Conservation (phyloP, 2,329 filamentous ascomycete species). For the Tolypocladium paradoxum region DNA sequence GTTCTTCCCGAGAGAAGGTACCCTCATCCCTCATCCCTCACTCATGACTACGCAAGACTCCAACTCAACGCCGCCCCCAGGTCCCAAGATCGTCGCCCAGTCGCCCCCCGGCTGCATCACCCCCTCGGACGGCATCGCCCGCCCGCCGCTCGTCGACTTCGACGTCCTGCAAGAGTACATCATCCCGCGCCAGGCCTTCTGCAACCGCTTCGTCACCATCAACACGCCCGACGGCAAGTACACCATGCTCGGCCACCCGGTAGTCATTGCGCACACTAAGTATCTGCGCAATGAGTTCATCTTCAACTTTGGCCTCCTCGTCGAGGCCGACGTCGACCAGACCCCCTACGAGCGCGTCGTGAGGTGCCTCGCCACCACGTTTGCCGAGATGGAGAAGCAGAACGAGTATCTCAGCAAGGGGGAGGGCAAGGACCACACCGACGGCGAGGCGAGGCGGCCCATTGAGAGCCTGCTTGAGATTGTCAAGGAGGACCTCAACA, state of each 20-base stretch:
- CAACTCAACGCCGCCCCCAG: conserved; percentile 19
- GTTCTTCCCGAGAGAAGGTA: conserved; percentile 57
- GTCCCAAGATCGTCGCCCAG: conserved; percentile 52
- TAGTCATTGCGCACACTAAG: conserved; percentile 71
- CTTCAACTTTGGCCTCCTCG: conserved; percentile 89
- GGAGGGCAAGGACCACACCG: conserved; percentile 24
- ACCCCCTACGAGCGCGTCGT: conserved; percentile 77
- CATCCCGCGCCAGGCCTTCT: conserved; percentile 89
- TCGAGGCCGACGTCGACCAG: conserved; percentile 57
- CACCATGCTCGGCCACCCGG: conserved; percentile 76
- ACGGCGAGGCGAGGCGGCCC: conserved; percentile 42
- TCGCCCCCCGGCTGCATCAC: conserved; percentile 54
- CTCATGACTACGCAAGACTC: background rate
- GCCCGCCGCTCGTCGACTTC: conserved; percentile 66
- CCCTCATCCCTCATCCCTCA: background rate
- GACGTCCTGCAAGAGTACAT: conserved; percentile 82
- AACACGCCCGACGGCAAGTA: conserved; percentile 60
- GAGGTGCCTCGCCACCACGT: conserved; percentile 70
- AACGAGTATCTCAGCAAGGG: conserved; percentile 68
- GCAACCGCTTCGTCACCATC: conserved; percentile 79
- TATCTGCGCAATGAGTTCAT: conserved; percentile 95
- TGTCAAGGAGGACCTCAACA: conserved; percentile 79
- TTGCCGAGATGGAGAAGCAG: conserved; percentile 87
- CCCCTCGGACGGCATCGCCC: conserved; percentile 22
- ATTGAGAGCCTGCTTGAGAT: conserved; percentile 81